A percentile compares a stretch with the other conserved stretches of the same genome.
These are phyloP conservation scores for Exidia glandulosa DNA, from an alignment of 768 basidiomycete genomes.

Conservation along the genomic window DNA sequence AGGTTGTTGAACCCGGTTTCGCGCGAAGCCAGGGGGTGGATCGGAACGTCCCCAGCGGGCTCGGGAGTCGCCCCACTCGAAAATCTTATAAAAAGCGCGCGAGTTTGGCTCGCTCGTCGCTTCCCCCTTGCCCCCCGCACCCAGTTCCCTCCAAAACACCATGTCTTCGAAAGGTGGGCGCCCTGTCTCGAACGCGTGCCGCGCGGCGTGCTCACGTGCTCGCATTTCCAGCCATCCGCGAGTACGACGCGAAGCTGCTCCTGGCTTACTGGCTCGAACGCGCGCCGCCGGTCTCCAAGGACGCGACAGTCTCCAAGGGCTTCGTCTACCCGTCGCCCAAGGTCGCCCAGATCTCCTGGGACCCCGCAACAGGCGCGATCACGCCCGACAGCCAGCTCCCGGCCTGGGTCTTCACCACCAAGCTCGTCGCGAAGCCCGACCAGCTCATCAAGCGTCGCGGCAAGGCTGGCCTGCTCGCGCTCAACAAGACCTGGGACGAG, in stretches of 20 bases:
- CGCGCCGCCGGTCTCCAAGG: constrained; percentile 63
- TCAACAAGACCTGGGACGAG: constrained; percentile 89
- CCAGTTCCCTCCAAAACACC: too few species aligned
- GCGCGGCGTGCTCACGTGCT: background rate
- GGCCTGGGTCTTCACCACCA: constrained; percentile 69
- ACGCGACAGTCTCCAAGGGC: constrained; percentile 35
- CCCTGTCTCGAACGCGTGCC: background rate
- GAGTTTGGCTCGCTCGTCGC: too few species aligned
- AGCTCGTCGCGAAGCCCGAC: constrained; percentile 94
- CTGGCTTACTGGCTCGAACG: constrained; percentile 95
- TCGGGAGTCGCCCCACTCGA: too few species aligned
- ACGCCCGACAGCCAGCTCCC: constrained; percentile 54
- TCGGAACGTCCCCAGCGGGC: too few species aligned
- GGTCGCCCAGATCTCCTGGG: constrained; percentile 83
- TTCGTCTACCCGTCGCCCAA: constrained; percentile 57
- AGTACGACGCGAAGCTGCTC: constrained; percentile 98
- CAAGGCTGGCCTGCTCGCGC: constrained; percentile 88
- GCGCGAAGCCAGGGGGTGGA: too few species aligned
- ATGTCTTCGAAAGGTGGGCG: background rate
- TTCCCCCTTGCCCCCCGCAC: too few species aligned
- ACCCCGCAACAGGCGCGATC: constrained; percentile 51
- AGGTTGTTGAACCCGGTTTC: too few species aligned
- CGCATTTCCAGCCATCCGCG: constrained; percentile 58
- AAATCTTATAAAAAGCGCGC: too few species aligned
- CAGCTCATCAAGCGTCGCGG: constrained; percentile 99